phyloP scores from a whole-genome alignment of 805 yeast genomes.

The Blastobotrys mokoenaii region DNA sequence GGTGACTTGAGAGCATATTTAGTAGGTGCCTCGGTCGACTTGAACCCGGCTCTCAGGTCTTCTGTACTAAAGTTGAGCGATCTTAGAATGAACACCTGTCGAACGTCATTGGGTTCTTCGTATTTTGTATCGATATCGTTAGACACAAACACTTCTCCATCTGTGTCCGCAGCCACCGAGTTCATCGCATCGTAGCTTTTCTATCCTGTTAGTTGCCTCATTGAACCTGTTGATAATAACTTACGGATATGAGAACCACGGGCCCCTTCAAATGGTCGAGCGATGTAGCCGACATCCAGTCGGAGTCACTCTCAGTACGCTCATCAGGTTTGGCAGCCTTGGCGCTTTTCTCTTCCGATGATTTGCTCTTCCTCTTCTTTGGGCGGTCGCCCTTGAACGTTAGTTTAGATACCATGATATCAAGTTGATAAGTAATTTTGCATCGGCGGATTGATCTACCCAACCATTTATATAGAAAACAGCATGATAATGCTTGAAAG shows the following conservation, averaged over 20 bases:
- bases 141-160: slow-evolving; percentile 19
- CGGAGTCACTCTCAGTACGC: slow-evolving; percentile 4
- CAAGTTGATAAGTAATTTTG: too few species aligned
- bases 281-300: slow-evolving; percentile 26
- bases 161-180: slow-evolving; percentile 18
- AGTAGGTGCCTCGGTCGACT: background rate
- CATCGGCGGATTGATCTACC: too few species aligned
- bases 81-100: slow-evolving; percentile 28
- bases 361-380: slow-evolving; percentile 10
- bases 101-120: slow-evolving; percentile 26
- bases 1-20: slow-evolving; percentile 25
- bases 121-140: slow-evolving; percentile 18
- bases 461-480: too few species aligned
- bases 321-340: background rate
- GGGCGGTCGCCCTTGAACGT: slow-evolving; percentile 32
- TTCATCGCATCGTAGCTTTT: slow-evolving; percentile 6
- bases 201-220: background rate
- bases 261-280: slow-evolving; percentile 30
- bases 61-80: slow-evolving; percentile 10
- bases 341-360: background rate
- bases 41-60: background rate
- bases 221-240: too few species aligned
- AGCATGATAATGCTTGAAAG: too few species aligned
- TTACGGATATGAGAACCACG: slow-evolving; percentile 19
- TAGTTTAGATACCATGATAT: slow-evolving; percentile 32